These are phyloP conservation scores for Globisporangium paroecandrum DNA, from an alignment of 352 stramenopile species.

Conservation along the genomic window DNA sequence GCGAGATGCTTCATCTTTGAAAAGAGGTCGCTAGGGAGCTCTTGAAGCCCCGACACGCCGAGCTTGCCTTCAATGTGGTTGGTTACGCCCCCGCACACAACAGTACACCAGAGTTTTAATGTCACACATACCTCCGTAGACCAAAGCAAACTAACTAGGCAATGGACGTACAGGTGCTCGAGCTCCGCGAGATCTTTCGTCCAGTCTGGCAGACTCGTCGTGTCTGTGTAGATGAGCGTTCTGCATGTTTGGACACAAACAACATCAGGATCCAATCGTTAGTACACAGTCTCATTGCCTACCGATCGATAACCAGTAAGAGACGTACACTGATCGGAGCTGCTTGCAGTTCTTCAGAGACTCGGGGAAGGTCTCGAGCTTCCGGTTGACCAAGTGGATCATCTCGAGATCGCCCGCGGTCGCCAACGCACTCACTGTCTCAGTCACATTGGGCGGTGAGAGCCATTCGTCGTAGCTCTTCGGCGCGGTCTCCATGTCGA, in stretches of 20 bases:
- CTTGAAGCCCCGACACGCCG: constrained; percentile 10
- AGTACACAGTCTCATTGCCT: not conserved
- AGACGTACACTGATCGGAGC: constrained; percentile 33
- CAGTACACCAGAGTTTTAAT: not conserved
- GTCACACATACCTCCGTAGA: not conserved
- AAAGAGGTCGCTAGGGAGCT: constrained; percentile 22
- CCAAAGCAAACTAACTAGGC: not conserved
- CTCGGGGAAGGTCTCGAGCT: constrained; percentile 25
- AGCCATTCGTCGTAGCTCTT: constrained; percentile 29
- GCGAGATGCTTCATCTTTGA: constrained; percentile 21
- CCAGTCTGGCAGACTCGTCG: constrained; percentile 29
- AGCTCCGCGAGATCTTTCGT: constrained; percentile 29
- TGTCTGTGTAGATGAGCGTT: constrained; percentile 42
- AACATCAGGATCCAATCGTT: not conserved
- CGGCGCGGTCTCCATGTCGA: constrained; percentile 9
- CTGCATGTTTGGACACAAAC: constrained; percentile 13
- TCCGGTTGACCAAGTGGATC: constrained; percentile 33
- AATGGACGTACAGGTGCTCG: constrained; percentile 28
- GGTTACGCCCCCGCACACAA: not conserved
- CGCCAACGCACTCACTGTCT: constrained; percentile 27
- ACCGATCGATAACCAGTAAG: not conserved
- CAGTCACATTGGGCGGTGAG: constrained; percentile 23
- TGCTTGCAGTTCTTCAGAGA: constrained; percentile 26
- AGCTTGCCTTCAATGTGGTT: constrained; percentile 17
- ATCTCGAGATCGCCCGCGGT: constrained; percentile 26